Evolutionary conservation across 129 eudicot species (phyloP), one percentile per base, ranked within the genome.

Genomic region (Dittrichia graveolens): DNA sequence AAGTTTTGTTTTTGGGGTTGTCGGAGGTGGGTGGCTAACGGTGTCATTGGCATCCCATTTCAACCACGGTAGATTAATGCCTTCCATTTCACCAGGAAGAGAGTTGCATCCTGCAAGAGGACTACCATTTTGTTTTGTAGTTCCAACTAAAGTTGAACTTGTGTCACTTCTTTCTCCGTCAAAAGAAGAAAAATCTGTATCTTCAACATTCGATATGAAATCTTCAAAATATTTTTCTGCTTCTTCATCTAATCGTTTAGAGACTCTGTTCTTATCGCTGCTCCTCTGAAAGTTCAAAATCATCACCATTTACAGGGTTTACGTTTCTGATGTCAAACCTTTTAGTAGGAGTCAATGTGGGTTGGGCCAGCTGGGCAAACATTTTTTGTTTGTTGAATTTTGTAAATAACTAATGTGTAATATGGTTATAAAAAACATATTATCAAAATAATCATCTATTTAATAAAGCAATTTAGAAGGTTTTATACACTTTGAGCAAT

Each of bases 161-260:
- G 87, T 85, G 76, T 90, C 99, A 73, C 99, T 90, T 82, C 91
- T 84, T 88, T 90, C 99, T 52, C 93, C 99, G 84, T 94, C 97
- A 78, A 94, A 88, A 4, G 99, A 94, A 67, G 99, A 90, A 38
- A 94, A 75, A 74, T 94, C 97, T 3, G 96, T 90, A 72, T 90
- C 97, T 94, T 94, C 99, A 44, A 94, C 79, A 76, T 88, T 94
- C 43, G 87, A 84, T 62, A 88, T 81, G 76, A 94, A 94, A 41
- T 90, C 97, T 73, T 88, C 97, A 60, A 94, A 82, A 78, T 82
- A 85, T 64, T 64, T 86, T 64, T 88, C 97, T 43, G 99, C 99
- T 74, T 94, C 99, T 76, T 94, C 97, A 58, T 37, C 75, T 67
- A 94, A 66, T 45, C 65, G 81, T 56, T 65, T 83, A 54, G 96